phyloP scores from a whole-genome alignment of 1,284 basidiomycete genomes.

The Rhodotorula mucilaginosa region DNA sequence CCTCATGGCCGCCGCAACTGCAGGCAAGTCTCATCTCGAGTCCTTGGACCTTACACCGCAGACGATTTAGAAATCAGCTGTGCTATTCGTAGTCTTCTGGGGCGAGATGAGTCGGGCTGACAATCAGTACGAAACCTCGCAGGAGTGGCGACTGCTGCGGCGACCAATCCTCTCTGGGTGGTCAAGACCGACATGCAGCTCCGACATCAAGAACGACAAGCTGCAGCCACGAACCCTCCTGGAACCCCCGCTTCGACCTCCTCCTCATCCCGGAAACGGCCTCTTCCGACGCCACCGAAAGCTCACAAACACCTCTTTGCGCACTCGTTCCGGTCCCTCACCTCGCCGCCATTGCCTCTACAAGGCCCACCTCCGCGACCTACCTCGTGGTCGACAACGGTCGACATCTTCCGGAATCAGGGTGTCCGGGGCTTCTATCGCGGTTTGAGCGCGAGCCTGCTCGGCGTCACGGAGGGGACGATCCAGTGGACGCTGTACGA shows the following conservation, averaged over 20 bases:
- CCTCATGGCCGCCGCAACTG: conserved; percentile 77
- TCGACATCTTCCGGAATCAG: conserved; percentile 54
- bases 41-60: not conserved
- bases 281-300: conserved; percentile 20
- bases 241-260: conserved; percentile 26
- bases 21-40: conserved; percentile 50
- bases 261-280: conserved; percentile 16
- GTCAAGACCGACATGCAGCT: conserved; percentile 69
- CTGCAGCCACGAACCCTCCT: not conserved
- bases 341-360: conserved; percentile 20
- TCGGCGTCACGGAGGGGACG: conserved; percentile 93
- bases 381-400: conserved; percentile 31
- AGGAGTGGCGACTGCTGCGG: conserved; percentile 75
- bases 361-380: conserved; percentile 15
- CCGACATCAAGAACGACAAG: conserved; percentile 31
- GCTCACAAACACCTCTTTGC: conserved; percentile 25
- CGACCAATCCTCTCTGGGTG: conserved; percentile 98
- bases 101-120: too few relatives aligned
- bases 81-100: too few relatives aligned
- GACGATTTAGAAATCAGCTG: not conserved
- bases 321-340: conserved; percentile 38
- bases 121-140: conserved; percentile 51
- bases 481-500: conserved; percentile 99
- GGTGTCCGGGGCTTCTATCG: conserved; percentile 89
- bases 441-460: conserved; percentile 88